Conservation (phyloP, 1,284 basidiomycete genomes). For the Amylostereum areolatum region DNA sequence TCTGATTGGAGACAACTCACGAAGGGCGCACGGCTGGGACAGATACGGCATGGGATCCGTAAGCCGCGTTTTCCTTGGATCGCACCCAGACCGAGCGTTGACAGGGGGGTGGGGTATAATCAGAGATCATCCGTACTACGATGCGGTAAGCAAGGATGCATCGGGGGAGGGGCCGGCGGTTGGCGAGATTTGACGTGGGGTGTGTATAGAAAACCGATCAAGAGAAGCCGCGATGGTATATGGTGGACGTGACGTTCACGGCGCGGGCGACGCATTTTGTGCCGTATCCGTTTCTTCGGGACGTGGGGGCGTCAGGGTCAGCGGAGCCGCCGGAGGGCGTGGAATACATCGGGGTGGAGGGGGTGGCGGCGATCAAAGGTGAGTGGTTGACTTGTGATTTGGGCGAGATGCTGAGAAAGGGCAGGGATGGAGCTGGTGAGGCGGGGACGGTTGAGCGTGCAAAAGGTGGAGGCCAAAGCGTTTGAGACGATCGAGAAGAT, state of each 20-base stretch:
- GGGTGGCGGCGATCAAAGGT: constrained; percentile 60
- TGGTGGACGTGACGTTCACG: constrained; percentile 81
- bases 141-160: constrained; percentile 44
- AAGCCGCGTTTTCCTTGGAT: constrained; percentile 20
- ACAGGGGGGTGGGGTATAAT: not conserved
- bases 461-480: constrained; percentile 67
- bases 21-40: constrained; percentile 1
- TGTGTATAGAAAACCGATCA: constrained; percentile 64
- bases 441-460: constrained; percentile 83
- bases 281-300: constrained; percentile 71
- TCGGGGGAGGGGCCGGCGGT: not conserved
- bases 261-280: constrained; percentile 69
- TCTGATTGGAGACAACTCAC: too few relatives aligned
- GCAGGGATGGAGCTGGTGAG: constrained; percentile 78
- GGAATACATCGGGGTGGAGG: constrained; percentile 56
- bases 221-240: constrained; percentile 85
- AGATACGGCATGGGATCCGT: constrained; percentile 91
- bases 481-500: constrained; percentile 66
- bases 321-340: constrained; percentile 45
- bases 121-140: constrained; percentile 84
- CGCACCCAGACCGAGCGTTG: not conserved
- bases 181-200: not conserved
- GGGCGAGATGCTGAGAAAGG: not conserved
- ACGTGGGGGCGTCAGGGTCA: constrained; percentile 39
- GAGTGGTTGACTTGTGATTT: constrained; percentile 10